Evolutionary conservation across 371 early-diverging fungal genomes (phyloP), one percentile per base, ranked within the genome.

Genomic region (Lichtheimia ramosa): DNA sequence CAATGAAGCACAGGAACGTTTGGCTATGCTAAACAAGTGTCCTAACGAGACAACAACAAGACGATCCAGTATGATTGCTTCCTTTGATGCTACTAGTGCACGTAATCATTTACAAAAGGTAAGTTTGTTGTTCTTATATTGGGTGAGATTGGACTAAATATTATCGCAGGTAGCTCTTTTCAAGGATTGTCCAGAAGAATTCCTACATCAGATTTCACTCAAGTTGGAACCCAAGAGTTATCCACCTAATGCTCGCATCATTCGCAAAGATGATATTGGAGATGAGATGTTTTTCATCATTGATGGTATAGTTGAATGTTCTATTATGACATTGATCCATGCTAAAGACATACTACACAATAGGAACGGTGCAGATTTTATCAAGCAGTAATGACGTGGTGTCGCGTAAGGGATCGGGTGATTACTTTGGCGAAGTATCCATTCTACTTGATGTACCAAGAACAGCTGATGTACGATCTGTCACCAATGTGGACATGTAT

Each of bases 281-380:
- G 78, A 73, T 25, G 90, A 90, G 34, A 82, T 95, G 82, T 95
- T 89, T 67, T 91, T 95, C 62, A 80, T 96, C 51, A 74, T 89
- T 14, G 76, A 81, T n/a, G 96, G 96, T 55, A 73, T 73, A 28
- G 4, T 18, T 16, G n/a, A 16, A 28, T 40, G 21, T 7, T 41
- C 24, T 48, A 27, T 15, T 23, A 50, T 1, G n/a, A 8, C 7
- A n/a, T 50, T 48, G 43, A 27, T 34, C 2, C 34, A 24, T 52
- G 4, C 16, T 13, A 12, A 23, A 8, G 10, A 43, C 8, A 2
- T 3, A 7, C 27, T 0, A 34, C 34, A 34, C 10, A 34, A 39
- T 59, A 77, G 77, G 77, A 2, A 71, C 74, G 0, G 74, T 73
- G 2, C 68, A 77, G 46, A 58, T 69, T n/a, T 48, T 59, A 20